Base-by-base conservation (phyloP, 805 yeast genomes). In the Monosporozyma aerobia region DNA sequence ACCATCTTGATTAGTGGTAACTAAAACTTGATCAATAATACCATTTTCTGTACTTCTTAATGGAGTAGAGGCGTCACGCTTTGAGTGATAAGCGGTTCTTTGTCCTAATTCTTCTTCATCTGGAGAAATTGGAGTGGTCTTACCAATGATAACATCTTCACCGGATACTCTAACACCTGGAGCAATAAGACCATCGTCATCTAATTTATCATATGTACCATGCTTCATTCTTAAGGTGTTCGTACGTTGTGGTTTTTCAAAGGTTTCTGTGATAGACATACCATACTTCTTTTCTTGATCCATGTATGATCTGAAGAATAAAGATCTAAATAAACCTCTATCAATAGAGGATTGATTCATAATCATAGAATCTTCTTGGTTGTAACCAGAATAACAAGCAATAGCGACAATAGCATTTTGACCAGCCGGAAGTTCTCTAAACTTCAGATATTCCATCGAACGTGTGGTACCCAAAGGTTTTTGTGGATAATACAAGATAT, bases 311-410 rank as follows among this genome's bases (percentile, higher is more conserved):
- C 99, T 80, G 78, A 90, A 94, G 74, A 92, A 94, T 67, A 94
- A 77, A 10, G 97, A 90, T 73, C 99, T 78, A 78, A 94, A 94
- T 63, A 94, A 75, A 53, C 99, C 99, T 65, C 98, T 79, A 71
- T 94, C 99, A 67, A 94, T 94, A 39, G 96, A 87, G 10, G 96
- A 85, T 76, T 94, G 99, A 71, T 94, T 94, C 99, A 94, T 94
- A 75, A 94, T 94, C 94, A 94, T 89, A 44, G 99, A 94, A 85
- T 94, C 99, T 85, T 94, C 99, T 78, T 94, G 99, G 72, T 94
- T 94, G 73, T 94, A 94, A 67, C 99, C 99, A 44, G 96, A 87
- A 73, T 94, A 94, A 80, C 99, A 94, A 45, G 95, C 81, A 77
- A 94, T 94, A 30, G 99, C 99, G 47, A 94, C 99, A 71, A 94